A percentile compares a stretch with the other conserved stretches of the same genome.
These are phyloP conservation scores for Penicillium sp. DNA, from an alignment of 2,329 filamentous ascomycete genomes.

Conservation along the genomic window DNA sequence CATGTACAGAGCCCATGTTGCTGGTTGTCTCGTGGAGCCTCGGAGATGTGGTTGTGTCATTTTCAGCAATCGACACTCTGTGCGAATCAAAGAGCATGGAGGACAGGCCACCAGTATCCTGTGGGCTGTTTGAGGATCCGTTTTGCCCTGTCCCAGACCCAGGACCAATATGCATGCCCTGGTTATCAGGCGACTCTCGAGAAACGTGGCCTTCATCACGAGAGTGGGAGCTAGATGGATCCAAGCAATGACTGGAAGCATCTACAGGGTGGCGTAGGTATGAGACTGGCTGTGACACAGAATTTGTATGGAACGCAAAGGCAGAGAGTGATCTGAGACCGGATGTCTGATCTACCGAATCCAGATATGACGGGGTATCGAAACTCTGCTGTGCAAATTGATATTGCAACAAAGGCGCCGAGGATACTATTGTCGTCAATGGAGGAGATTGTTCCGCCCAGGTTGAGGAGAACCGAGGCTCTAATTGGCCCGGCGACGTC, in stretches of 20 bases:
- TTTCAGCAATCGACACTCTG: background rate
- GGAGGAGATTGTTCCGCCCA: slow-evolving; percentile 25
- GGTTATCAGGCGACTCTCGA: slow-evolving; percentile 4
- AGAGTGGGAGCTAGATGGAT: slow-evolving; percentile 16
- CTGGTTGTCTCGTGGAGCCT: background rate
- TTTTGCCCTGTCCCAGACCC: background rate
- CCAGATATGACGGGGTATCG: slow-evolving; percentile 20
- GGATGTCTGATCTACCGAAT: slow-evolving; percentile 25
- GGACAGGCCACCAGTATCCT: background rate
- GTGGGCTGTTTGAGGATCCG: background rate
- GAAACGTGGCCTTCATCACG: slow-evolving; percentile 3
- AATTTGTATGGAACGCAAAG: slow-evolving; percentile 32
- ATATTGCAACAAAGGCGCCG: slow-evolving; percentile 18
- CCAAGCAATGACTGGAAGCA: slow-evolving; percentile 38
- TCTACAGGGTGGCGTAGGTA: slow-evolving; percentile 33
- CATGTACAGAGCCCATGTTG: slow-evolving; percentile 2
- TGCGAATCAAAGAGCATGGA: slow-evolving; percentile 13
- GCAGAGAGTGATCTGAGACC: slow-evolving; percentile 26
- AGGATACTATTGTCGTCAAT: slow-evolving; percentile 12
- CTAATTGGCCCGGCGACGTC: slow-evolving; percentile 13
- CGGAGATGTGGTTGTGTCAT: slow-evolving; percentile 2
- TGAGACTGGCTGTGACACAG: slow-evolving; percentile 36
- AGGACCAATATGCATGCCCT: background rate
- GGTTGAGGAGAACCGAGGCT: slow-evolving; percentile 14
- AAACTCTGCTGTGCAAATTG: slow-evolving; percentile 16